Conservation (phyloP, 345 rosid genomes). For the Litchi chinensis region DNA sequence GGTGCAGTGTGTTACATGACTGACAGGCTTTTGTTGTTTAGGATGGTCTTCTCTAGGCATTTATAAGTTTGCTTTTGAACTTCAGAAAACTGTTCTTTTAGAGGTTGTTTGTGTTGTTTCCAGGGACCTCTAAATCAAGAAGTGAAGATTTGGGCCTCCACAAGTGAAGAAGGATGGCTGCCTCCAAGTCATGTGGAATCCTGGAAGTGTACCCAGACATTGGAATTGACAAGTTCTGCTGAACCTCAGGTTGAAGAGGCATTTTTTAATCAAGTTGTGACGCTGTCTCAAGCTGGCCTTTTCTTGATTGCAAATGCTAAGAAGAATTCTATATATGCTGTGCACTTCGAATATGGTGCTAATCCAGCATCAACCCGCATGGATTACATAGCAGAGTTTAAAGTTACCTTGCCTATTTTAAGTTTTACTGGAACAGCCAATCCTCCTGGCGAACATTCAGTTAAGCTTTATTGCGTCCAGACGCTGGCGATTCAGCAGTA, state of each 20-base stretch:
- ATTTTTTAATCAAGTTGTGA: constrained; percentile 84
- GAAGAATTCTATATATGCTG: constrained; percentile 79
- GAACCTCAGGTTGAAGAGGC: constrained; percentile 60
- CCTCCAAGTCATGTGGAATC: constrained; percentile 63
- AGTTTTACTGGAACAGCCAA: constrained; percentile 82
- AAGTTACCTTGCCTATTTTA: constrained; percentile 91
- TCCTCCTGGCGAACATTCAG: constrained; percentile 56
- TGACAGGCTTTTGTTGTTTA: constrained; percentile 3
- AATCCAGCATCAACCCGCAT: constrained; percentile 67
- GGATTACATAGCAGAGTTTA: constrained; percentile 85
- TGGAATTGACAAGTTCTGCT: constrained; percentile 71
- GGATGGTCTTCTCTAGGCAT: constrained; percentile 6
- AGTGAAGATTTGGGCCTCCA: constrained; percentile 78
- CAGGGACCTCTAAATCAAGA: constrained; percentile 88
- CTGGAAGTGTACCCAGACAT: constrained; percentile 80
- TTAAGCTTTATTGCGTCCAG: constrained; percentile 88
- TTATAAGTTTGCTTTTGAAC: background rate
- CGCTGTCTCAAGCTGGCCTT: constrained; percentile 69
- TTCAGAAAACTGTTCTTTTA: constrained; percentile 1
- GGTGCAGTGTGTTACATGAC: constrained; percentile 10
- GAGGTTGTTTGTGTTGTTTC: background rate
- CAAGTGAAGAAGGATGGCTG: constrained; percentile 81
- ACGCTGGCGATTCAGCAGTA: constrained; percentile 95
- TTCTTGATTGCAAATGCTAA: constrained; percentile 86
- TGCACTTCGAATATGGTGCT: constrained; percentile 82